Evolutionary conservation across 23 red algal genomes (phyloP).

Genomic region (Gracilaria domingensis): DNA sequence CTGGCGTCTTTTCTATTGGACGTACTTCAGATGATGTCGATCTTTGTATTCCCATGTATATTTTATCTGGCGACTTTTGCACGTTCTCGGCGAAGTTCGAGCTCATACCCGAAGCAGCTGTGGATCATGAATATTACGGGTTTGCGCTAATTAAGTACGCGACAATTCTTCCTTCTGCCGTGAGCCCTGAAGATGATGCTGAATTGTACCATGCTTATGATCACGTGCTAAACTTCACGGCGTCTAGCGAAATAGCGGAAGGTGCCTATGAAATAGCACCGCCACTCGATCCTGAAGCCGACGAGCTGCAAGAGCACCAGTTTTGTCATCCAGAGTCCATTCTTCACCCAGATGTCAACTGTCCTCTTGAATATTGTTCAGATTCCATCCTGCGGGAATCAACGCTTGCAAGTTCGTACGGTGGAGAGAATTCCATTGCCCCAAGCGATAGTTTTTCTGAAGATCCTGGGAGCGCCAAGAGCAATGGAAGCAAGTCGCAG

Average conservation of each 20-base stretch:
- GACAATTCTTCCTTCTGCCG: background rate
- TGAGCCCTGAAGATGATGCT: conserved; percentile 27
- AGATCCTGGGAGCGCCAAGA: background rate
- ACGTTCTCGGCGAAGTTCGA: conserved; percentile 35
- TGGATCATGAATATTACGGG: conserved; percentile 37
- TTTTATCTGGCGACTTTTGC: conserved; percentile 15
- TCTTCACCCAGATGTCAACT: background rate
- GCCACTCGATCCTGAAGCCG: conserved; percentile 3
- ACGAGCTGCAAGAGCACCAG: conserved; percentile 7
- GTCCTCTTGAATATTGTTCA: background rate
- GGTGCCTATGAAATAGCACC: background rate
- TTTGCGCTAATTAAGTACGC: conserved; percentile 42
- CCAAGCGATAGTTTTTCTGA: background rate
- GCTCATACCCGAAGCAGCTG: background rate
- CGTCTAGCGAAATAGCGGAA: background rate
- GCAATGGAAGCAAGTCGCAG: background rate
- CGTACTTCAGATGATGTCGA: conserved; percentile 6
- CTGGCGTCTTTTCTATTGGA: conserved; percentile 54
- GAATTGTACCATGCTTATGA: conserved; percentile 46
- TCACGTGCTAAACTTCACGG: conserved; percentile 31
- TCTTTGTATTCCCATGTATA: conserved; percentile 49
- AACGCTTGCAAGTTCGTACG: background rate
- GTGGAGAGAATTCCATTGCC: background rate
- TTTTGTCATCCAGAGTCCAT: conserved; percentile 10
- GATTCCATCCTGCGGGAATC: background rate